Evolutionary conservation across 345 rosid genomes (phyloP).

Genomic region (Chamaenerion angustifolium): DNA sequence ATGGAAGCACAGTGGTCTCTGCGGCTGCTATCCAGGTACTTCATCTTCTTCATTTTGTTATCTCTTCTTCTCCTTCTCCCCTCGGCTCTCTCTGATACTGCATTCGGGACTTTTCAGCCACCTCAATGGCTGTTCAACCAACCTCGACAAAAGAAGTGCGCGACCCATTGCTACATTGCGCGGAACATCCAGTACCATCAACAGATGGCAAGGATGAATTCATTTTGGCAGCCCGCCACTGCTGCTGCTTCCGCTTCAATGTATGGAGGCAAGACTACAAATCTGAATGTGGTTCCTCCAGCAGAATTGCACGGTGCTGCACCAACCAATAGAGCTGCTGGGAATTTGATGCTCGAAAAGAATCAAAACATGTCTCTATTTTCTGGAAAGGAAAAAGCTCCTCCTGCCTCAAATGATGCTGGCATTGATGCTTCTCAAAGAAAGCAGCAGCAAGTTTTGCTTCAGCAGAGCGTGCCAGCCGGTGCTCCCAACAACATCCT

Average conservation of each 20-base stretch:
- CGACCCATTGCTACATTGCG: slow-evolving; percentile 90
- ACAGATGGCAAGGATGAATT: slow-evolving; percentile 69
- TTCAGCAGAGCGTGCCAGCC: slow-evolving; percentile 71
- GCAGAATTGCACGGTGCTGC: slow-evolving; percentile 42
- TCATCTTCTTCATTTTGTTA: not conserved
- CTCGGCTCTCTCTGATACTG: not conserved
- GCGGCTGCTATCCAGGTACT: slow-evolving; percentile 76
- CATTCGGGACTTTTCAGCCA: slow-evolving; percentile 32
- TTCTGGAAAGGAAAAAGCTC: slow-evolving; percentile 35
- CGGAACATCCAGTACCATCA: slow-evolving; percentile 58
- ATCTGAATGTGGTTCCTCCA: slow-evolving; percentile 61
- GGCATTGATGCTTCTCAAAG: slow-evolving; percentile 50
- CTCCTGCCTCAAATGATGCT: slow-evolving; percentile 24
- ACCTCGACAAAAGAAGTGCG: slow-evolving; percentile 82
- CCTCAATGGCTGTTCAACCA: slow-evolving; percentile 62
- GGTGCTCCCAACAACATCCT: slow-evolving; percentile 62
- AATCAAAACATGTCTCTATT: slow-evolving; percentile 33
- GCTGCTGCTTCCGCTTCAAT: slow-evolving; percentile 67
- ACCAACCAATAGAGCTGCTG: slow-evolving; percentile 20
- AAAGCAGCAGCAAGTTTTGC: slow-evolving; percentile 49
- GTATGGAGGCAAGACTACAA: slow-evolving; percentile 74
- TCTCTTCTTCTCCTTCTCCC: not conserved
- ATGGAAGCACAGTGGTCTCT: slow-evolving; percentile 50
- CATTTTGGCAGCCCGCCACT: slow-evolving; percentile 82
- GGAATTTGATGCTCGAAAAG: slow-evolving; percentile 44